phyloP scores from a whole-genome alignment of 441 rosid species.

The California macrophylla region DNA sequence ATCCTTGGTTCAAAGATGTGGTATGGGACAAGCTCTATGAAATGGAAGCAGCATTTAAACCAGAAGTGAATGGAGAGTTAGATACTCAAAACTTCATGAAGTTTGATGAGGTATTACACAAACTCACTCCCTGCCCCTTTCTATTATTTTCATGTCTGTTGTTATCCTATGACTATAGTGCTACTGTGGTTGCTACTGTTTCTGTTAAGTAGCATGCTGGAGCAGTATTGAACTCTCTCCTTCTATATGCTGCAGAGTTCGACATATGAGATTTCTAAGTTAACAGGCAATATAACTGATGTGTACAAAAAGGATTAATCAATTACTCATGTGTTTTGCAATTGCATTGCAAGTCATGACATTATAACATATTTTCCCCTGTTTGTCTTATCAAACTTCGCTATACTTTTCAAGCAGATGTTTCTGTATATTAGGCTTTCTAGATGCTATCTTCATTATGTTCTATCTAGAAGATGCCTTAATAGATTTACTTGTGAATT shows the following conservation, averaged over 20 bases:
- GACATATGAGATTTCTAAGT: neutral
- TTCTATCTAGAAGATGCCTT: conserved; percentile 8
- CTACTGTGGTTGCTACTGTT: neutral
- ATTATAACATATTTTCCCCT: neutral
- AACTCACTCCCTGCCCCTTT: conserved; percentile 12
- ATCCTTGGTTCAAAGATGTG: conserved; percentile 86
- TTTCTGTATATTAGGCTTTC: conserved; percentile 12
- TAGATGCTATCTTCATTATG: conserved; percentile 9
- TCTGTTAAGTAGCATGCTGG: neutral
- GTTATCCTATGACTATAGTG: neutral
- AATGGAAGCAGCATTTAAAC: conserved; percentile 89
- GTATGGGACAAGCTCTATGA: conserved; percentile 85
- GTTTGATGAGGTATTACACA: conserved; percentile 71
- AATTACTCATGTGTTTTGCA: neutral
- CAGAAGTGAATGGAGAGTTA: conserved; percentile 85
- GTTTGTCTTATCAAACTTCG: neutral
- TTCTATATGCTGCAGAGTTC: neutral
- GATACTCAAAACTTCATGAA: conserved; percentile 97
- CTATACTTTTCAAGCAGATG: neutral
- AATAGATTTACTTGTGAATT: conserved; percentile 8
- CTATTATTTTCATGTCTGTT: neutral
- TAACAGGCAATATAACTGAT: neutral
- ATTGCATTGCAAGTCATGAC: neutral
- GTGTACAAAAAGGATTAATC: neutral
- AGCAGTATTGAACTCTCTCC: conserved; percentile 1